Evolutionary conservation across 2,329 filamentous ascomycete genomes (phyloP), one percentile per base, ranked within the genome.

Genomic region (Arthrobotrys entomopaga): DNA sequence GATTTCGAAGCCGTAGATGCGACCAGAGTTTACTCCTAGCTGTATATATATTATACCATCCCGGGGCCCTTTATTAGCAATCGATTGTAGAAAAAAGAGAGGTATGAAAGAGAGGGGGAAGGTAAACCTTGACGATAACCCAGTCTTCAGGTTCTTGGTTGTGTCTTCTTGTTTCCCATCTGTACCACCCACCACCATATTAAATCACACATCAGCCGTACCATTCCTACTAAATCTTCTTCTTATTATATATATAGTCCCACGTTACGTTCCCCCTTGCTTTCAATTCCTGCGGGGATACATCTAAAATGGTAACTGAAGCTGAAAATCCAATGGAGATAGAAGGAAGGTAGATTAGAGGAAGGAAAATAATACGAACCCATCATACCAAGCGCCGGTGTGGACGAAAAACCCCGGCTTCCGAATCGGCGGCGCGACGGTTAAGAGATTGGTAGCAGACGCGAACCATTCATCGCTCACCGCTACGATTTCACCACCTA

Each of bases 1-100:
- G 76, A 94, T 85, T 82, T 94, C 91, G 54, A 93, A 84, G 15
- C 91, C 91, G 72, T 87, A 85, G 26, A 94, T 86, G 15, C 85
- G 89, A 53, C 91, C 91, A 1, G 89, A 91, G 8, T 90, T 86
- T 42, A 90, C 88, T 54, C 88, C 88, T 4, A 90, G 84, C 65
- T 72, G 42, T 34, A 40, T 7, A 10, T n/a, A n/a, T n/a, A 50
- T 42, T 29, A 13, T 16, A 22, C 15, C n/a, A n/a, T 19, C 29
- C 34, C 34, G 34, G 13, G 34, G 34, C 6, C 1, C 13, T 15
- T 1, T 46, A 46, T 15, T 57, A 40, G 26, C 13, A 10, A 19
- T 15, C 22, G 20, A 24, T 11, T 22, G n/a, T n/a, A 26, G 38
- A 6, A n/a, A n/a, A n/a, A n/a, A n/a, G n/a, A n/a, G n/a, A 24